Evolutionary conservation across 345 rosid species (phyloP).

Genomic region (Geranium rotundifolium): DNA sequence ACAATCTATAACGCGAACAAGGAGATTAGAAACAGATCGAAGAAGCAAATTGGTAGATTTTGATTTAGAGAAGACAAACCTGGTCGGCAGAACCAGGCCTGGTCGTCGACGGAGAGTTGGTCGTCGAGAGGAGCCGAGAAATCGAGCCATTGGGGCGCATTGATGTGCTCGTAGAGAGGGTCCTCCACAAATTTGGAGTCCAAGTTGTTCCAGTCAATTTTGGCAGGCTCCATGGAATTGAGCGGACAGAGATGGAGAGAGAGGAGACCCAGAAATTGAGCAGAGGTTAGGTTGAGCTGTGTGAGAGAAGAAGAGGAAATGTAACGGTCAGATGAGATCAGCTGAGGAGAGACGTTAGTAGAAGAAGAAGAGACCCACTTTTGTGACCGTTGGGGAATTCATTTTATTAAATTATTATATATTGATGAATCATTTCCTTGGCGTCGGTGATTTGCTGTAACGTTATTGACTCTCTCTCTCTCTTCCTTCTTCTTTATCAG

Average conservation of each 20-base stretch:
- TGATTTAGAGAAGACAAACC: constrained; percentile 20
- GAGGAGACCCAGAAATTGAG: constrained; percentile 7
- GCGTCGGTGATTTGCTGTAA: too few relatives aligned
- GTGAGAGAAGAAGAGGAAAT: constrained; percentile 7
- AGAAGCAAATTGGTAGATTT: neutral
- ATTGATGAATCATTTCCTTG: too few relatives aligned
- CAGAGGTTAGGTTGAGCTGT: neutral
- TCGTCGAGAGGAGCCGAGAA: constrained; percentile 32
- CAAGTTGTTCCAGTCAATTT: constrained; percentile 80
- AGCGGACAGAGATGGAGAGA: neutral
- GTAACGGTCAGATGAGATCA: constrained; percentile 28
- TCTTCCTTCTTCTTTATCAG: too few relatives aligned
- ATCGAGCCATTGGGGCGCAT: constrained; percentile 86
- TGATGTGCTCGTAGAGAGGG: constrained; percentile 57
- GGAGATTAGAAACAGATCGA: neutral
- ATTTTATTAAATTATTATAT: neutral
- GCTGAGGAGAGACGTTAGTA: constrained; percentile 13
- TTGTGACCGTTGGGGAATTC: constrained; percentile 29
- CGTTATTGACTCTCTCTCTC: too few relatives aligned
- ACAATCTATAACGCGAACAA: constrained; percentile 40
- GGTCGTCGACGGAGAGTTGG: constrained; percentile 24
- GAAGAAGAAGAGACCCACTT: neutral
- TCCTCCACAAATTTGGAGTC: constrained; percentile 69
- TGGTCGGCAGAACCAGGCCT: constrained; percentile 81
- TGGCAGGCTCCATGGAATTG: constrained; percentile 64